phyloP scores from a whole-genome alignment of 163 green algal genomes.

The Volvox carteri region DNA sequence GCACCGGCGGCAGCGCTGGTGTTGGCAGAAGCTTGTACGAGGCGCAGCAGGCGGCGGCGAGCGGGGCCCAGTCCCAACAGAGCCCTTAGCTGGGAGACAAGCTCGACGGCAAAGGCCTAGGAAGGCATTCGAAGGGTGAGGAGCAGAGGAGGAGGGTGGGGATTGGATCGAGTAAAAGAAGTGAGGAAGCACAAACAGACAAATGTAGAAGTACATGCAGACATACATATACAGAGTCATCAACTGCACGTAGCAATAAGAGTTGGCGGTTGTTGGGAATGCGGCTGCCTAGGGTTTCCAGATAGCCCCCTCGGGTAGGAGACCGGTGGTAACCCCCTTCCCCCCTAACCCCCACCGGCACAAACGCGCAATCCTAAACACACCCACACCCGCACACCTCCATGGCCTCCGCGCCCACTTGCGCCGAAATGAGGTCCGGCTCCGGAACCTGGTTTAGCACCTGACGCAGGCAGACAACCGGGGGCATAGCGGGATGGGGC shows the following conservation, averaged over 20 bases:
- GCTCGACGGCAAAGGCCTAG: slow-evolving; percentile 51
- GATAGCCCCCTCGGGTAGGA: too few relatives aligned
- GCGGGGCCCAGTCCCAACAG: slow-evolving; percentile 67
- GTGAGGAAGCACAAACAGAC: too few relatives aligned
- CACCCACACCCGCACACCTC: too few relatives aligned
- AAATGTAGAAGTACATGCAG: too few relatives aligned
- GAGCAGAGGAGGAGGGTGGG: neutral
- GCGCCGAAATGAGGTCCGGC: neutral
- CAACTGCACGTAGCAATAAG: too few relatives aligned
- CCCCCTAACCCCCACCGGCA: too few relatives aligned
- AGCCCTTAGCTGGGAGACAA: slow-evolving; percentile 67
- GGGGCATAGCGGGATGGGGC: neutral
- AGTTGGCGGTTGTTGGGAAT: too few relatives aligned
- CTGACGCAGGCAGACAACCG: neutral
- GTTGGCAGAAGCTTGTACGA: neutral
- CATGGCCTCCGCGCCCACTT: neutral
- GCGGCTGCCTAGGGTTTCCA: too few relatives aligned
- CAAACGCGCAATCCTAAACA: too few relatives aligned
- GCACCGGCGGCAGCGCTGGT: neutral
- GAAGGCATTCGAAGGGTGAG: too few relatives aligned
- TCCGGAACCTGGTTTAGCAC: slow-evolving; percentile 47
- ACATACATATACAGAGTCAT: too few relatives aligned
- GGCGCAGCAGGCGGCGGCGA: neutral
- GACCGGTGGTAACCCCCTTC: too few relatives aligned
- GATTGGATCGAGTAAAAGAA: neutral